These are phyloP conservation scores for Penicillium goetzii DNA, from an alignment of 495 filamentous ascomycete species.

Conservation along the genomic window DNA sequence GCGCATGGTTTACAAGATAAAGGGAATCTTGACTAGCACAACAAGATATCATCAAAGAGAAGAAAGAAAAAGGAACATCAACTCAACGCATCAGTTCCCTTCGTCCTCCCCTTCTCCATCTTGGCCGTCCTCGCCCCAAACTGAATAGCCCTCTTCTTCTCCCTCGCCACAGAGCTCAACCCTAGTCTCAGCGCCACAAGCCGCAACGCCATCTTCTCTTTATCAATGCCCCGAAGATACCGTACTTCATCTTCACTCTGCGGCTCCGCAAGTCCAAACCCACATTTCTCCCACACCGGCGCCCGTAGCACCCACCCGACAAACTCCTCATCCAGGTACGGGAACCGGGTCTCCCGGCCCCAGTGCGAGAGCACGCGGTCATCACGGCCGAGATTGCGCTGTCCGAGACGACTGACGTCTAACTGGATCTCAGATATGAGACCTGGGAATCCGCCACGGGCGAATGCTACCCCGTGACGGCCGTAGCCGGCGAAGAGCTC, in stretches of 20 bases:
- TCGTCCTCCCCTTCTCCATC: slow-evolving; percentile 74
- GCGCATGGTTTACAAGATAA: neutral
- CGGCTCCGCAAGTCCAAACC: slow-evolving; percentile 56
- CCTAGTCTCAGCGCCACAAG: slow-evolving; percentile 77
- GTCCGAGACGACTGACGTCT: slow-evolving; percentile 83
- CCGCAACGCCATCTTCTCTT: slow-evolving; percentile 79
- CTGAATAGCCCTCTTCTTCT: slow-evolving; percentile 94
- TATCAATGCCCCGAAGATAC: slow-evolving; percentile 54
- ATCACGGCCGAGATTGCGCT: slow-evolving; percentile 91
- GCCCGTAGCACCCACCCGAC: slow-evolving; percentile 75
- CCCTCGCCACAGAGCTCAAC: slow-evolving; percentile 67
- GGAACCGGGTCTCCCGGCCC: slow-evolving; percentile 90
- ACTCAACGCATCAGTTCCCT: slow-evolving; percentile 63
- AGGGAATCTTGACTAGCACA: neutral
- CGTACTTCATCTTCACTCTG: neutral
- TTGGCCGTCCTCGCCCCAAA: slow-evolving; percentile 86
- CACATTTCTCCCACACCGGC: slow-evolving; percentile 84
- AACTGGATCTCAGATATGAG: slow-evolving; percentile 84
- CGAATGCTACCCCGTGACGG: slow-evolving; percentile 78
- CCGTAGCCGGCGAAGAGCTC: slow-evolving; percentile 95
- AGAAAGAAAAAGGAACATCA: slow-evolving; percentile 28
- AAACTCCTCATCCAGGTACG: slow-evolving; percentile 86
- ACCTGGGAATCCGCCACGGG: slow-evolving; percentile 64
- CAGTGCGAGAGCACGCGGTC: slow-evolving; percentile 89
- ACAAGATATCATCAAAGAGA: slow-evolving; percentile 4